Base-by-base conservation (phyloP, 441 rosid species). In the Adansonia madagascariensis region DNA sequence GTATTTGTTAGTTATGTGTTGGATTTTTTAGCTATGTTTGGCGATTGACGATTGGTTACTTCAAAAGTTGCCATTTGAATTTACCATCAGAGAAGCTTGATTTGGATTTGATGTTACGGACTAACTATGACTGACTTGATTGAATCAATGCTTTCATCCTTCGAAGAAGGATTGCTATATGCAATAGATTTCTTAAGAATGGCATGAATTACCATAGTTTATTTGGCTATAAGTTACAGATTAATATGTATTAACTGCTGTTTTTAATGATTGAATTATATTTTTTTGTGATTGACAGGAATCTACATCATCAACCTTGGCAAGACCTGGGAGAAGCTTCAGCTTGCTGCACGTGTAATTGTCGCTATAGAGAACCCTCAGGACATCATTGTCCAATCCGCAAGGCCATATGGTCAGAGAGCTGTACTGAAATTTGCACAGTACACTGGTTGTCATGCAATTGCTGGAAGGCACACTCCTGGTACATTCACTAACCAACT, bases 391-490 rank as follows among this genome's bases (percentile, higher is more conserved):
- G 98, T 93, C 4, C 97, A 93, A 70, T 93, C 96, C 0, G 97
- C 98, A 2, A 90, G 98, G 78, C 98, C 98, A 3, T 95, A 93
- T 80, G 97, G 98, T 70, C 97, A 91, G 81, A 88, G 95, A 72
- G 99, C 97, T 61, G 97, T 95, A 0, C 47, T 93, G 75, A 93
- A 93, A 85, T 94, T 94, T 77, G 98, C 98, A 0, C 97, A 94
- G 73, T 87, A 91, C 88, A 94, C 98, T 18, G 93, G 97, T 35
- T 94, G 95, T 8, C 91, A 92, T 75, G 98, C 98, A 4, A 92
- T 91, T 84, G 98, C 98, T 66, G 98, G 98, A 69, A 91, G 98
- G 82, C 98, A 95, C 82, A 95, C 98, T 56, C 99, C 99, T 17
- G 98, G 98, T 86, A 95, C 99, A 52, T 95, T 95, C 69, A 92